Evolutionary conservation across 208 protist genomes (phyloP), one percentile per base, ranked within the genome.

Genomic region (Polymyxa betae): DNA sequence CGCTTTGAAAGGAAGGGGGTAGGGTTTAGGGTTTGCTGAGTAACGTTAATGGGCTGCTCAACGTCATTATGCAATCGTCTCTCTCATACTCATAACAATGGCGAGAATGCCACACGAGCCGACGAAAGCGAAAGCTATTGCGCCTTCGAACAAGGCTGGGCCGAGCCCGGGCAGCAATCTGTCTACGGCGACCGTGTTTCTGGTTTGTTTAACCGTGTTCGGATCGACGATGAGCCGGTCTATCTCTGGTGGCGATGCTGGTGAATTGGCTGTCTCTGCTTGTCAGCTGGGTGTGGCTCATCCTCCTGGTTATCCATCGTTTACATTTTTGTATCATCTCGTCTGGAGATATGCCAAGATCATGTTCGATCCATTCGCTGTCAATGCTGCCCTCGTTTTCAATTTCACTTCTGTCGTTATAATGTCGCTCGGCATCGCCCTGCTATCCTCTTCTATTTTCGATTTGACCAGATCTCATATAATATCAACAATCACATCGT

Each of bases 141-240:
- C n/a, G n/a, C n/a, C n/a, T n/a, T n/a, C n/a, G n/a, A n/a, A n/a
- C n/a, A n/a, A n/a, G n/a, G n/a, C n/a, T n/a, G n/a, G n/a, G n/a
- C n/a, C n/a, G n/a, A n/a, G n/a, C n/a, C n/a, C n/a, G n/a, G n/a
- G n/a, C n/a, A n/a, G n/a, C n/a, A n/a, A n/a, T n/a, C n/a, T n/a
- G n/a, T n/a, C n/a, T n/a, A n/a, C n/a, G n/a, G n/a, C n/a, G 72
- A 43, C n/a, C 35, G 72, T 82, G 72, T 82, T 82, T 82, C 5
- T 43, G 5, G 40, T 43, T 5, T 82, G 72, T n/a, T 82, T 5
- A 38, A 20, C 72, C 5, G 72, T 82, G 72, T 82, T 38, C n/a
- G 72, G n/a, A 12, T 40, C n/a, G 72, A 82, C 72, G n/a, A 82
- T 82, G 72, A 38, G 16, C 12, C n/a, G 72, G 5, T 20, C 35